Evolutionary conservation across 73 alveolate species (phyloP), one percentile per base, ranked within the genome.

Genomic region (Paramecium octaurelia): DNA sequence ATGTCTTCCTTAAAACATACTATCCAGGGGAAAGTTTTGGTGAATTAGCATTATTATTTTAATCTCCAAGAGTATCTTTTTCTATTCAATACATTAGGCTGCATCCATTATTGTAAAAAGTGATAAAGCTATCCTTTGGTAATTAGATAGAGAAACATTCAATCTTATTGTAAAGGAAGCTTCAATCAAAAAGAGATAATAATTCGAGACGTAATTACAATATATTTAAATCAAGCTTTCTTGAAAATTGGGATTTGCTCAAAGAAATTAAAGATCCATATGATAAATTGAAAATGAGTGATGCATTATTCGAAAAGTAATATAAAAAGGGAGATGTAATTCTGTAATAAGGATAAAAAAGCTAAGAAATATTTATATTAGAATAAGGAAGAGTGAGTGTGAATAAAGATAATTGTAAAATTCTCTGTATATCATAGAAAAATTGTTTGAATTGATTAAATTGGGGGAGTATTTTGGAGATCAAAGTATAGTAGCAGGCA

Each of bases 21-120:
- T 90, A 92, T 70, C 97, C 98, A 27, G 99, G 99, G 3, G 99
- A 97, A 35, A 95, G 97, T 1, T 97, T 97, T 92, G 99, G 99
- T 7, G 99, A 97, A 93, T 85, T 97, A 58, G 99, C 99, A 27
- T 93, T 97, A 14, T 93, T 97, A 48, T 95, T 94, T 88, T 94
- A 97, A 93, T 96, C 98, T 10, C 99, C 99, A 38, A 93, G 99
- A 69, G 99, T 97, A 6, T 18, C 4, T n/a, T 18, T 8, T 5
- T 46, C 8, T 18, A 18, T 44, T 38, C 0, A 42, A 54, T 54
- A 0, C 12, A 6, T 48, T 80, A 80, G 91, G 91, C 94, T 44
- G 99, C 99, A 0, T 93, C 98, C 4, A 97, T 97, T 76, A 92
- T 38, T 11, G 98, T 98, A 24, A 91, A 86, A 31, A 87, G 98